phyloP scores from a whole-genome alignment of 2,329 filamentous ascomycete species.

The Diaporthe citrichinensis region DNA sequence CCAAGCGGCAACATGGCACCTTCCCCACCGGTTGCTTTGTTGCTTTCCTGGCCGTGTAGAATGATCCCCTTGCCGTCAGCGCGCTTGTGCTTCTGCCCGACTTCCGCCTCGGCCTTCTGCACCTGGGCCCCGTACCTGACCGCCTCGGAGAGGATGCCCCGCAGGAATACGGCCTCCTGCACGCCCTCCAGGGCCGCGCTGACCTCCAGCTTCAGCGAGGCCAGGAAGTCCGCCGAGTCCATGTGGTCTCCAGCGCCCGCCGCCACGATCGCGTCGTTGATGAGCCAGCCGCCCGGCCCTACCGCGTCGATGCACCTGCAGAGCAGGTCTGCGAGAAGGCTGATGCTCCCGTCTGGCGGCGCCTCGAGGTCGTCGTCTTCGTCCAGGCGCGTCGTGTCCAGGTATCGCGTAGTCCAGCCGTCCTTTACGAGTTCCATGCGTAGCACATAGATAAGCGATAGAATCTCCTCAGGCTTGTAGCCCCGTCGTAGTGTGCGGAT shows the following conservation, averaged over 20 bases:
- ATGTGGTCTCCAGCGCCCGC: slow-evolving; percentile 59
- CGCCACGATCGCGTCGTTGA: slow-evolving; percentile 68
- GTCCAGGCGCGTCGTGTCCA: slow-evolving; percentile 69
- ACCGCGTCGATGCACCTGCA: slow-evolving; percentile 83
- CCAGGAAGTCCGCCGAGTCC: slow-evolving; percentile 74
- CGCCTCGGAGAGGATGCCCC: slow-evolving; percentile 75
- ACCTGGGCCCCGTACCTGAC: slow-evolving; percentile 69
- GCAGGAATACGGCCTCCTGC: slow-evolving; percentile 76
- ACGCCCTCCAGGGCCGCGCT: slow-evolving; percentile 80
- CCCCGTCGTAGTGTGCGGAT: slow-evolving; percentile 74
- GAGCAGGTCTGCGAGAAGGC: slow-evolving; percentile 79
- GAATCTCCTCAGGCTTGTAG: slow-evolving; percentile 76
- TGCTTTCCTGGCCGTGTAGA: slow-evolving; percentile 36
- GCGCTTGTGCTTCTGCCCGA: slow-evolving; percentile 41
- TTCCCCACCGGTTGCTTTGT: slow-evolving; percentile 49
- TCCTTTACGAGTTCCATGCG: slow-evolving; percentile 81
- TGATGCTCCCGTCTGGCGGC: slow-evolving; percentile 77
- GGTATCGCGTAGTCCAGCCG: slow-evolving; percentile 81
- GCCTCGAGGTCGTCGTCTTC: slow-evolving; percentile 59
- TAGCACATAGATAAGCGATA: slow-evolving; percentile 80
- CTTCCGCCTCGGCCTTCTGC: slow-evolving; percentile 44
- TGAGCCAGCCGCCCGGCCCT: slow-evolving; percentile 80
- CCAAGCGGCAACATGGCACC: slow-evolving; percentile 78
- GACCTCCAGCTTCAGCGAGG: slow-evolving; percentile 76
- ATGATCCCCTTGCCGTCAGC: slow-evolving; percentile 19